Evolutionary conservation across 768 basidiomycete species (phyloP), one percentile per base, ranked within the genome.

Genomic region (Cubamyces sp.): DNA sequence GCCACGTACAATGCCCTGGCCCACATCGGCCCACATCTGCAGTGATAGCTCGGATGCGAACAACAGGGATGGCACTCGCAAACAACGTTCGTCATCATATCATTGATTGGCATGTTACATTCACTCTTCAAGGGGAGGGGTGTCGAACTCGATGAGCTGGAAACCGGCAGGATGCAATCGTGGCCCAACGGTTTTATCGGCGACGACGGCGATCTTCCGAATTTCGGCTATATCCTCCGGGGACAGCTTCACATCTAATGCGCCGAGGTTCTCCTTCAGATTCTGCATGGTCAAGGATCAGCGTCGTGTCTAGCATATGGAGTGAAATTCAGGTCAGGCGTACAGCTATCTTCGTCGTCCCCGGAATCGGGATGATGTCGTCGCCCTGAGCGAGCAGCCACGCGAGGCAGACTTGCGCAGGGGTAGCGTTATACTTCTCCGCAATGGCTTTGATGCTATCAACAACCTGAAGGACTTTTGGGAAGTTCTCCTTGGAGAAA

Each of bases 401-500:
- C 1, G 70, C 71, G 30, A 78, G 66, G 46, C 74, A 67, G 18
- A 78, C 64, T 61, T 80, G 77, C 5, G 73, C 73, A 0, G 75
- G 56, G 0, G 75, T 75, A 1, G 70, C 70, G 52, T 57, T 49
- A 64, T 79, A 69, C 60, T 70, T 70, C 50, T 65, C 66, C 7
- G 78, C 80, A 28, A 80, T 61, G 15, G 48, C 52, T 46, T 71
- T 62, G 5, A 81, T 60, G 34, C 70, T 69, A 5, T 79, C 76
- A 7, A 65, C 64, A 39, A 70, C 74, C 34, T 73, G 74, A 37
- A 81, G 70, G 54, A 82, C 77, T 56, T 75, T 79, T 0, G 77
- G 77, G 68, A 82, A 82, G 68, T 81, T 82, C 61, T 79, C 79
- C 25, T 66, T 58, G 12, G 70, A 73, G 66, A 61, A 73, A 7